Percentiles rank a stretch among this genome's conserved stretches.
Conservation (phyloP, 495 filamentous ascomycete species). For the Aspergillus wentii region DNA sequence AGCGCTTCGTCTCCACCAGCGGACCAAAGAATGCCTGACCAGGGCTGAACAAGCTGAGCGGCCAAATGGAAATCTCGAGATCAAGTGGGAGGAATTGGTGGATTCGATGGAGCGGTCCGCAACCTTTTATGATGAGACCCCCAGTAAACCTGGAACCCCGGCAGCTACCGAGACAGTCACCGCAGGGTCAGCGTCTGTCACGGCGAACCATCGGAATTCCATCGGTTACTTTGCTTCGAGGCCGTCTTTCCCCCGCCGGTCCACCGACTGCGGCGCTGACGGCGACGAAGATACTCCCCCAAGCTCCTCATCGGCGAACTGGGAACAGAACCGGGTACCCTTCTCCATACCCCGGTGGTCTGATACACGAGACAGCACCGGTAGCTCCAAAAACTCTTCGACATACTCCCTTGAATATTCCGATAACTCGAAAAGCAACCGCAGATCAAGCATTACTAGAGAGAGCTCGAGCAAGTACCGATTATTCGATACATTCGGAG, state of each 20-base stretch:
- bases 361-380: conserved; percentile 42
- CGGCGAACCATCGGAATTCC: conserved; percentile 36
- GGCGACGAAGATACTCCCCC: conserved; percentile 45
- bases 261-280: conserved; percentile 35
- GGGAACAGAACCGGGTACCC: conserved; percentile 42
- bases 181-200: conserved; percentile 30
- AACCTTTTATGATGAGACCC: conserved; percentile 39
- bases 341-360: conserved; percentile 40
- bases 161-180: conserved; percentile 35
- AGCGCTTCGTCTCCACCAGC: conserved; percentile 65
- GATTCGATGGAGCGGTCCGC: conserved; percentile 58
- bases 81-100: conserved; percentile 69
- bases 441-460: conserved; percentile 38
- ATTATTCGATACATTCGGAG: conserved; percentile 41
- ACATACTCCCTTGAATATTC: conserved; percentile 42
- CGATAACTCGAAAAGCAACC: conserved; percentile 33
- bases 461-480: conserved; percentile 45
- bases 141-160: conserved; percentile 33
- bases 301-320: conserved; percentile 47
- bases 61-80: conserved; percentile 52
- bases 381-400: conserved; percentile 45
- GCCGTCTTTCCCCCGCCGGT: conserved; percentile 36
- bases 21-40: conserved; percentile 66
- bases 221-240: conserved; percentile 39
- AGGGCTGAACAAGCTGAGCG: conserved; percentile 68